phyloP scores from a whole-genome alignment of 768 basidiomycete genomes.

The Pisolithus albus region DNA sequence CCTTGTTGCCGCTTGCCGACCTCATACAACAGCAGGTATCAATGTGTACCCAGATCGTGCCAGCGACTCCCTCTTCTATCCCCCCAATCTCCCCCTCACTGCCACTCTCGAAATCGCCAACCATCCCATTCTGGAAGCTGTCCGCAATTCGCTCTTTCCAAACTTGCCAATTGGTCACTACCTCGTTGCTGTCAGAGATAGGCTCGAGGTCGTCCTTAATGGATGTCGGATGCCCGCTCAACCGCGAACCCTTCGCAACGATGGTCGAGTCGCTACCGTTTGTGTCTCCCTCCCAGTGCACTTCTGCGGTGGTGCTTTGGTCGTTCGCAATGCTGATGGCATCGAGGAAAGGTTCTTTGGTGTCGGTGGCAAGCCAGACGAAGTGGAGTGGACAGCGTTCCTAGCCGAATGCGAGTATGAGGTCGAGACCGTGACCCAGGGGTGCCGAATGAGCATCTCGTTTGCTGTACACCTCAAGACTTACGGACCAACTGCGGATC shows the following conservation, averaged over 20 bases:
- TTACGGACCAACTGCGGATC: constrained; percentile 57
- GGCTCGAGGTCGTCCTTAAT: constrained; percentile 57
- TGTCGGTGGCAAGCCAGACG: constrained; percentile 52
- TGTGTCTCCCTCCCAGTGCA: constrained; percentile 69
- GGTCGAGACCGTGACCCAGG: constrained; percentile 63
- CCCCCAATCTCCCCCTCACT: constrained; percentile 63
- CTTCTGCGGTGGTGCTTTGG: constrained; percentile 60
- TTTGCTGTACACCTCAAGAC: constrained; percentile 67
- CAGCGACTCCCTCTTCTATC: constrained; percentile 61
- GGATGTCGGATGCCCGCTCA: constrained; percentile 57
- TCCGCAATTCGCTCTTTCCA: constrained; percentile 68
- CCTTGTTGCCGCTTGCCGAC: constrained; percentile 66
- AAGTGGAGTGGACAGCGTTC: constrained; percentile 77
- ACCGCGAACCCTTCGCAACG: constrained; percentile 46
- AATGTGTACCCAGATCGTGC: constrained; percentile 46
- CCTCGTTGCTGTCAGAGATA: constrained; percentile 61
- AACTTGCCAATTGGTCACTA: constrained; percentile 61
- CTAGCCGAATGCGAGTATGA: constrained; percentile 69
- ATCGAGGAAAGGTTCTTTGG: constrained; percentile 57
- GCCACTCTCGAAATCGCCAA: constrained; percentile 74
- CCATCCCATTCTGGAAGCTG: constrained; percentile 74
- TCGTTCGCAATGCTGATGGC: constrained; percentile 51
- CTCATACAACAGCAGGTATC: constrained; percentile 48
- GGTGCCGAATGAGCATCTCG: constrained; percentile 61
- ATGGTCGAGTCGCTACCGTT: constrained; percentile 67